Percentiles rank a stretch among this genome's conserved stretches.
Evolutionary conservation across 495 filamentous ascomycete genomes (phyloP).

Genomic region (Aspergillus steynii): DNA sequence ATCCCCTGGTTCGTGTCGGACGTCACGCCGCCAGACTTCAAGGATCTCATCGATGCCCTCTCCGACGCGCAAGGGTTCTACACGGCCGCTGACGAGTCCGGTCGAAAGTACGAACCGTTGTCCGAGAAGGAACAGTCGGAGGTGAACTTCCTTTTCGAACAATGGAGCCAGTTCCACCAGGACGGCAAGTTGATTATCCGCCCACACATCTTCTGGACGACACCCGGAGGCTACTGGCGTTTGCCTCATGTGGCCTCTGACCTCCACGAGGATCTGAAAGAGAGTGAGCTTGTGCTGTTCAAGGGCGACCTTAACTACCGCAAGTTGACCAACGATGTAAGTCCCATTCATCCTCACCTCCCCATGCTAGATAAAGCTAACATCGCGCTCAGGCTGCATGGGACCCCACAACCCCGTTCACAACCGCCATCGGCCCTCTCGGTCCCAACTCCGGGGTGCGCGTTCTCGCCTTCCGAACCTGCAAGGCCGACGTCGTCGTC

Average conservation of each 20-base stretch:
- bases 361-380: slow-evolving; percentile 10
- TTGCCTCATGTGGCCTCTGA: slow-evolving; percentile 66
- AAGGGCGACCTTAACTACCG: slow-evolving; percentile 97
- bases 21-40: slow-evolving; percentile 83
- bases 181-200: slow-evolving; percentile 80
- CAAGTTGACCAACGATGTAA: slow-evolving; percentile 85
- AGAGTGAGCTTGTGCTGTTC: slow-evolving; percentile 87
- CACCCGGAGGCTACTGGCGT: slow-evolving; percentile 81
- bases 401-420: slow-evolving; percentile 86
- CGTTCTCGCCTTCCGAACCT: slow-evolving; percentile 82
- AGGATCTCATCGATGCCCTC: slow-evolving; percentile 73
- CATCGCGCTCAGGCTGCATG: slow-evolving; percentile 62
- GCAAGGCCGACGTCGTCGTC: slow-evolving; percentile 95
- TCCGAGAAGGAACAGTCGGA: slow-evolving; percentile 65
- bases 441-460: slow-evolving; percentile 79
- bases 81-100: slow-evolving; percentile 66
- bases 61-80: slow-evolving; percentile 75
- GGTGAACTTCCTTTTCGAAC: slow-evolving; percentile 72
- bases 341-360: slow-evolving; percentile 19
- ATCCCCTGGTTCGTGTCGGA: slow-evolving; percentile 99
- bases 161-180: slow-evolving; percentile 76
- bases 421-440: slow-evolving; percentile 81
- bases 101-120: slow-evolving; percentile 56
- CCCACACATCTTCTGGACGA: slow-evolving; percentile 88
- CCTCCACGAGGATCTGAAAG: slow-evolving; percentile 75